Base-by-base conservation (phyloP, 371 early-diverging fungal genomes). In the Conidiobolus incongruus region DNA sequence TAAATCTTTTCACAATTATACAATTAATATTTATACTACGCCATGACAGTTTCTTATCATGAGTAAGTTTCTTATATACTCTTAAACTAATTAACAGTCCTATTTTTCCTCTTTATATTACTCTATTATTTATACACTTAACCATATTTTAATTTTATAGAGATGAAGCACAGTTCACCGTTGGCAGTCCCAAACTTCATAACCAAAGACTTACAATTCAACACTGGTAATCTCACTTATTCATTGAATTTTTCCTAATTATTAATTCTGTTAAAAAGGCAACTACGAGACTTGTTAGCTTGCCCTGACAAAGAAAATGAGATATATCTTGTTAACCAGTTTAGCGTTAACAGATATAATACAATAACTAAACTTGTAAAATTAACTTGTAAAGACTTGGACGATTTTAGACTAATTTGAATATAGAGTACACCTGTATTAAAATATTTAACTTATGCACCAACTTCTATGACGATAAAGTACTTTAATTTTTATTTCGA, bases 261-360 rank as follows among this genome's bases (percentile, higher is more conserved):
- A 23, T 5, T 24, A 16, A n/a, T 4, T 17, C 15, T 6, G 10
- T 35, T 35, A 6, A 37, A 22, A 38, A 84, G 90, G 92, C 96
- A 95, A 59, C 65, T 95, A 29, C 65, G 91, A 37, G 92, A 95
- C 59, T 69, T 95, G 43, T 55, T 89, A 11, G 49, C 74, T 2
- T 74, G 84, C 39, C 78, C 78, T 24, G 57, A 56, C 24, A 50
- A 52, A 15, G 60, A 61, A 30, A 53, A 58, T 10, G 70, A 71
- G 54, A 67, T 74, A 36, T 50, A 66, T 26, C 65, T 64, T 51
- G 73, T 79, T 12, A 62, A 71, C 47, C 63, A 63, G 34, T 72
- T 66, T 49, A 59, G 61, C 15, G 74, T 72, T 30, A 52, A 53
- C 19, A 47, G 59, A 47, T 78, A 77, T 51, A 72, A 79, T 47